Percentiles rank a stretch among this genome's conserved stretches.
Conservation (phyloP, 371 early-diverging fungal genomes). For the Chytridiales sp. region DNA sequence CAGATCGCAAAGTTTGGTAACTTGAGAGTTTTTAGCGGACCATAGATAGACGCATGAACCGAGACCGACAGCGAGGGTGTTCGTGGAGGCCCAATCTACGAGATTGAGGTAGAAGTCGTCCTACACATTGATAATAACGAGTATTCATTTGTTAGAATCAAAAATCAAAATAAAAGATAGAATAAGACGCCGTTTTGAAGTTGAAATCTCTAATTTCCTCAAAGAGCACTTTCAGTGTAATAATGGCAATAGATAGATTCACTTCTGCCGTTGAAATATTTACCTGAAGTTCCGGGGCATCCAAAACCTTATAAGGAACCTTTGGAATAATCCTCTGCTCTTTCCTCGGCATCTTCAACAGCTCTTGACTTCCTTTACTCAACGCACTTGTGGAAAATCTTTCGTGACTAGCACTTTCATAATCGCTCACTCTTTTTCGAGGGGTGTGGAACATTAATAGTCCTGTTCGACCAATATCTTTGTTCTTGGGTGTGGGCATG, state of each 20-base stretch:
- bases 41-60: constrained; percentile 52
- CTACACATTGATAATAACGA: constrained; percentile 27
- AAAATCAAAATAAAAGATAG: neutral
- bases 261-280: too few relatives aligned
- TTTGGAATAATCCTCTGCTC: constrained; percentile 38
- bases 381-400: too few relatives aligned
- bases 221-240: constrained; percentile 9
- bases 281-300: constrained; percentile 70
- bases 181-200: neutral
- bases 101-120: constrained; percentile 74
- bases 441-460: too few relatives aligned
- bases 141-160: too few relatives aligned
- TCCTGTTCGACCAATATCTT: too few relatives aligned
- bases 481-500: too few relatives aligned
- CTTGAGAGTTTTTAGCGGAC: constrained; percentile 26
- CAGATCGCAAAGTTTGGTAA: constrained; percentile 48
- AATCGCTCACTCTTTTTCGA: too few relatives aligned
- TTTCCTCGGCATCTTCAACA: too few relatives aligned
- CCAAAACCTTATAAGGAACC: constrained; percentile 55
- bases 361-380: too few relatives aligned
- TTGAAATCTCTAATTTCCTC: neutral
- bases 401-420: too few relatives aligned
- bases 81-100: constrained; percentile 62
- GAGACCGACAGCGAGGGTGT: constrained; percentile 49
- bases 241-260: too few relatives aligned